Base-by-base conservation (phyloP, 2,329 filamentous ascomycete genomes). In the Diplodia corticola region DNA sequence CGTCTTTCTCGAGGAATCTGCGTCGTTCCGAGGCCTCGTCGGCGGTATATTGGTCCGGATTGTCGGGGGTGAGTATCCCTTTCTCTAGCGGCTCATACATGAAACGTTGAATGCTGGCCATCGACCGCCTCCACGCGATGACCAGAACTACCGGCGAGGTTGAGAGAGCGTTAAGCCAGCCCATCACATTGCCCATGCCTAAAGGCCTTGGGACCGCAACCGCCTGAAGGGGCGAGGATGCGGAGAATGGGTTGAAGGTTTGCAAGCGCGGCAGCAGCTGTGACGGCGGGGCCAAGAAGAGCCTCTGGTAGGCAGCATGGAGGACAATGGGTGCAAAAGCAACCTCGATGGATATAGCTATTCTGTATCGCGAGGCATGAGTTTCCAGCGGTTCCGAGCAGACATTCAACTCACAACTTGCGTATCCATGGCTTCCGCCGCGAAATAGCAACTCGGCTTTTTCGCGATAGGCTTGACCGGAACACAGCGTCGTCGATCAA, bases 1-100 rank as follows among this genome's bases (percentile, higher is more conserved):
- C 3, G 13, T 15, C 44, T 69, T 67, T 59, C 68, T 69, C 33
- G 71, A 71, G 10, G 22, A 72, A 70, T 13, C 74, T 69, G 35
- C 70, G 71, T 6, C 70, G 64, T 15, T 77, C 73, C 13, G 76
- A 70, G 20, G 73, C 72, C 67, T 77, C 74, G 35, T 70, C 73
- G 13, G 74, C 68, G 4, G 68, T 68, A 26, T 66, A 66, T 20
- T 61, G 49, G 24, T 66, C 64, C 5, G 64, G 64, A 37, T 66
- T 66, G 20, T 66, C 64, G n/a, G 64, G 64, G 7, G 57, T 46
- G 10, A 66, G 28, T 15, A 66, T 61, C 1, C 57, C 57, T 17
- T 50, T 66, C 37, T 66, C 64, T 49, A 66, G 15, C 5, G 64
- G 49, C 24, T 66, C 64, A 24, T 66, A 66, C 64, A 66, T 66